Evolutionary conservation across 345 rosid genomes (phyloP).

Genomic region (Atalantia buxifolia): DNA sequence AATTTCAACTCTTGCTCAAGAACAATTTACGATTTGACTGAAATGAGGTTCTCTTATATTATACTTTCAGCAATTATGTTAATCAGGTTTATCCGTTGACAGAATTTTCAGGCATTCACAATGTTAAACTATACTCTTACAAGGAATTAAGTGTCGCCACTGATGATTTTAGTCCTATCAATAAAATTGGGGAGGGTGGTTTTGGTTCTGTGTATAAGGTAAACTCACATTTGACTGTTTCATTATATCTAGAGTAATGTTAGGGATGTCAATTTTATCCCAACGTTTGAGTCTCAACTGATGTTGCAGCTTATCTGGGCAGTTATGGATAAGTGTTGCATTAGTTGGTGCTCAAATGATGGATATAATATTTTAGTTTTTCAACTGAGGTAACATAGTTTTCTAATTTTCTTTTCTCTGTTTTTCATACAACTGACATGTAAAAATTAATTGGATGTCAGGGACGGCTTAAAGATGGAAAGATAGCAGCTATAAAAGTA

Average conservation of each 20-base stretch:
- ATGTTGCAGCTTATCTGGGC: too few species aligned
- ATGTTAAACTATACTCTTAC: slow-evolving; percentile 53
- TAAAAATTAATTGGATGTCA: slow-evolving; percentile 31
- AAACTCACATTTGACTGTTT: slow-evolving; percentile 13
- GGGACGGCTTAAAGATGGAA: slow-evolving; percentile 86
- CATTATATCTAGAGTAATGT: neutral
- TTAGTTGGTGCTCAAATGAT: too few species aligned
- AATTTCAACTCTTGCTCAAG: neutral
- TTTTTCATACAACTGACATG: neutral
- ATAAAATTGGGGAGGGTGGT: slow-evolving; percentile 96
- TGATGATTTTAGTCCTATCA: slow-evolving; percentile 52
- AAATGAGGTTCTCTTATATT: neutral
- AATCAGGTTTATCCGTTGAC: slow-evolving; percentile 18
- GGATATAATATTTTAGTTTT: neutral
- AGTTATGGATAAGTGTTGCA: too few species aligned
- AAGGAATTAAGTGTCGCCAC: slow-evolving; percentile 71
- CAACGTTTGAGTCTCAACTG: too few species aligned
- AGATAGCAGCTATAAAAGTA: slow-evolving; percentile 79
- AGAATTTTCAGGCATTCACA: slow-evolving; percentile 51
- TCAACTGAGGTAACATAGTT: neutral
- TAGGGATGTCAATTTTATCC: too few species aligned
- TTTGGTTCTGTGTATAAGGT: slow-evolving; percentile 95
- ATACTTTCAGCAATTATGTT: slow-evolving; percentile 6
- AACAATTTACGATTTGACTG: neutral
- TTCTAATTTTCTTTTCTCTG: neutral